phyloP scores from a whole-genome alignment of 2,329 filamentous ascomycete species.

The Decorospora gaudefroyi region DNA sequence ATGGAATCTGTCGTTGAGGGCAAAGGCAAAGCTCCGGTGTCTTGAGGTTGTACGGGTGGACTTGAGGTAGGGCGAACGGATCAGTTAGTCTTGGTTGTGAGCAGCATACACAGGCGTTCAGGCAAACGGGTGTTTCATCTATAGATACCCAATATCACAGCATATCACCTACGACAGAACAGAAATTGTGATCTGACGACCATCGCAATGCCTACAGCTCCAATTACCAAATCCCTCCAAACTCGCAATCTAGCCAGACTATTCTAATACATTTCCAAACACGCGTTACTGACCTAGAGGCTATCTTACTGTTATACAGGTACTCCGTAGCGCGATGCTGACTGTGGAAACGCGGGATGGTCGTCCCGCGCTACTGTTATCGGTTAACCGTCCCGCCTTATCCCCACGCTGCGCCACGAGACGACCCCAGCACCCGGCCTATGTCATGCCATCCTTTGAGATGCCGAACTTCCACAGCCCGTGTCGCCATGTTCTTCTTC shows the following conservation, averaged over 20 bases:
- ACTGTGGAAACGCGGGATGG: constrained; percentile 20
- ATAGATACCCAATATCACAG: constrained; percentile 23
- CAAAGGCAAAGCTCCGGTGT: constrained; percentile 52
- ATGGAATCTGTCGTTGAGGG: constrained; percentile 39
- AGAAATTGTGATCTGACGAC: not conserved
- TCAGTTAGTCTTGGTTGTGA: not conserved
- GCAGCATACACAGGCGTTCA: constrained; percentile 11
- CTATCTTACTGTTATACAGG: not conserved
- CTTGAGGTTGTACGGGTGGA: constrained; percentile 5
- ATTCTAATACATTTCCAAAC: too few relatives aligned
- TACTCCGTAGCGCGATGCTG: too few relatives aligned
- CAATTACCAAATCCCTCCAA: too few relatives aligned
- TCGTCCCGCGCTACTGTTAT: constrained; percentile 26
- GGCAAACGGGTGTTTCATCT: not conserved
- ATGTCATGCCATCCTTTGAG: constrained; percentile 21
- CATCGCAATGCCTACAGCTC: not conserved
- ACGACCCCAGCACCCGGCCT: constrained; percentile 25
- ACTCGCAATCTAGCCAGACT: too few relatives aligned
- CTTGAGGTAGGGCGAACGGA: not conserved
- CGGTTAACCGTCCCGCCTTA: constrained; percentile 20
- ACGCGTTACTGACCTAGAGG: not conserved
- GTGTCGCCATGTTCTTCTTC: constrained; percentile 13
- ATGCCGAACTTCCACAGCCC: constrained; percentile 19
- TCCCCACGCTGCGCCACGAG: too few relatives aligned
- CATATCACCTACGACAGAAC: not conserved